A percentile compares a stretch with the other conserved stretches of the same genome.
Evolutionary conservation across 164 flowering plant species (phyloP).

Genomic region (Stephania yunnanensis): DNA sequence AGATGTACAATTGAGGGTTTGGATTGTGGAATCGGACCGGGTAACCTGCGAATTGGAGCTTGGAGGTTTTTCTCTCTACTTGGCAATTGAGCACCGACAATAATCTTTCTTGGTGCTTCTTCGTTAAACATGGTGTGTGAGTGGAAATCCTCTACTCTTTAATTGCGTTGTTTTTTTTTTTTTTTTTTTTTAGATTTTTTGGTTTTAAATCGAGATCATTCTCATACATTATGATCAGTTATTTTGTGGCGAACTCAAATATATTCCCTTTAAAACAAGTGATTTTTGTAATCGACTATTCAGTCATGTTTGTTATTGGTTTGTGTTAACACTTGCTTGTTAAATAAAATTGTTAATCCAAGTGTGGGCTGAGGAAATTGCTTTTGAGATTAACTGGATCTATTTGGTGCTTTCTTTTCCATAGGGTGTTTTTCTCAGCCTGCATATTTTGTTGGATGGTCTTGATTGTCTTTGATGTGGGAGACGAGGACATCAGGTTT

Average conservation of each 20-base stretch:
- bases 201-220: neutral
- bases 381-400: neutral
- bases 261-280: too few species aligned
- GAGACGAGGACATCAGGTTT: neutral
- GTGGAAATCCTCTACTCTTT: neutral
- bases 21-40: neutral
- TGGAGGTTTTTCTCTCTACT: neutral
- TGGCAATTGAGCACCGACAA: neutral
- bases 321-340: neutral
- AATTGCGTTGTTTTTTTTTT: neutral
- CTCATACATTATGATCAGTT: neutral
- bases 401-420: neutral
- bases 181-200: neutral
- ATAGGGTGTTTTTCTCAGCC: neutral
- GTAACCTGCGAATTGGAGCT: neutral
- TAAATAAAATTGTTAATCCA: too few species aligned
- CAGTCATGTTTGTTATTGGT: neutral
- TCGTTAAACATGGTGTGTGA: neutral
- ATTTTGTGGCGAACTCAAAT: neutral
- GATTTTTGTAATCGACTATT: neutral
- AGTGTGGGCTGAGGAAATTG: neutral
- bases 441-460: neutral
- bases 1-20: neutral
- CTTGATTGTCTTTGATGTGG: neutral
- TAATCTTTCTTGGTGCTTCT: neutral